These are phyloP conservation scores for Pseudozyma hubeiensis DNA, from an alignment of 1,284 basidiomycete species.

Conservation along the genomic window DNA sequence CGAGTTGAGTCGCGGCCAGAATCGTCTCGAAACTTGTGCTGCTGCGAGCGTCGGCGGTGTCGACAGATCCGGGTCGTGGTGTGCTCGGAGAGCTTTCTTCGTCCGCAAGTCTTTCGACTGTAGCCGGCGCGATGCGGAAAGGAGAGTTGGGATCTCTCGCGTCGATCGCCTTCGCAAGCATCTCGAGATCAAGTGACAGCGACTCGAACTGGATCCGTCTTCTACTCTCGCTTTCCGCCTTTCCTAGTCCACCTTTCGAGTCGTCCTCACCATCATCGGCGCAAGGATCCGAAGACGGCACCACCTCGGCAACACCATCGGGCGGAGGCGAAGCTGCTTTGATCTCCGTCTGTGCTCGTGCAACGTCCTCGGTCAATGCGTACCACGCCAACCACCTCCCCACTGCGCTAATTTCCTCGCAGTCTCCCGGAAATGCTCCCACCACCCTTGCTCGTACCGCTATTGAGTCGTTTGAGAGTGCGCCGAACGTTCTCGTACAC, in stretches of 20 bases:
- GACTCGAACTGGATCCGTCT: slow-evolving; percentile 9
- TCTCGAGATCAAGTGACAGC: slow-evolving; percentile 18
- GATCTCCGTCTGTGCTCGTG: neutral
- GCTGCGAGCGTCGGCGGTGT: neutral
- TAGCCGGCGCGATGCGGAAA: slow-evolving; percentile 15
- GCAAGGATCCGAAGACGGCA: slow-evolving; percentile 12
- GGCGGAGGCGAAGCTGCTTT: neutral
- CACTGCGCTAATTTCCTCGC: slow-evolving; percentile 6
- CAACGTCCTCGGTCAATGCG: slow-evolving; percentile 29
- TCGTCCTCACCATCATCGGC: slow-evolving; percentile 9
- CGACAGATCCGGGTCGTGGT: neutral
- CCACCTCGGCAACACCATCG: neutral
- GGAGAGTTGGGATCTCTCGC: slow-evolving; percentile 14
- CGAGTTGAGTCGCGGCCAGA: slow-evolving; percentile 19
- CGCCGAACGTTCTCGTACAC: slow-evolving; percentile 14
- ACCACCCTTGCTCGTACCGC: slow-evolving; percentile 25
- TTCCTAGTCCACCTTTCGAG: neutral
- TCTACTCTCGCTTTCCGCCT: slow-evolving; percentile 4
- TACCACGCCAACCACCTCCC: slow-evolving; percentile 31
- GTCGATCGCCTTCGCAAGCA: slow-evolving; percentile 23
- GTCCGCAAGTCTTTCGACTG: neutral
- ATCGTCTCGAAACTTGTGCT: slow-evolving; percentile 12
- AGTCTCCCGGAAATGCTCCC: slow-evolving; percentile 14
- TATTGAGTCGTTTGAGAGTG: slow-evolving; percentile 8
- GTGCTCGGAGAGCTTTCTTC: neutral